A percentile compares a stretch with the other conserved stretches of the same genome.
These are phyloP conservation scores for Apophysomyces trapeziformis DNA, from an alignment of 371 early-diverging fungal species.

Conservation along the genomic window DNA sequence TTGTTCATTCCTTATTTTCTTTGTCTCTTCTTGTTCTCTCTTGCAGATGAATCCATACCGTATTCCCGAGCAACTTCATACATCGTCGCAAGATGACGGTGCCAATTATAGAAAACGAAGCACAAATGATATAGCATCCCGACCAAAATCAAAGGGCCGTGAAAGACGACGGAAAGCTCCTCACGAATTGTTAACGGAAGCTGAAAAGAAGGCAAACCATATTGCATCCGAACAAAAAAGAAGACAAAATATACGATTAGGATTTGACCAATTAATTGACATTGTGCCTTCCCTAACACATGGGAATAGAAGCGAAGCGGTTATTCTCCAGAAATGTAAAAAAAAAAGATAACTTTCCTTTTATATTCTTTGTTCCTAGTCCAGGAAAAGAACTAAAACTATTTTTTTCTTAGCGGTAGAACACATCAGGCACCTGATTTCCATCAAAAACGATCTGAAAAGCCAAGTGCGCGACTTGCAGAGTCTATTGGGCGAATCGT, in stretches of 20 bases:
- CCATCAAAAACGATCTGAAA: slow-evolving; percentile 40
- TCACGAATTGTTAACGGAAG: slow-evolving; percentile 79
- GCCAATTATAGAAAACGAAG: not conserved
- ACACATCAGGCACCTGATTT: slow-evolving; percentile 37
- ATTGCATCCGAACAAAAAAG: slow-evolving; percentile 91
- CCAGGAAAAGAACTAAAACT: not conserved
- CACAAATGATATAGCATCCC: not conserved
- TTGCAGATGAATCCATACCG: not conserved
- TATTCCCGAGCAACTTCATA: not conserved
- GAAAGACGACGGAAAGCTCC: slow-evolving; percentile 34
- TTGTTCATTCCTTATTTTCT: slow-evolving; percentile 6
- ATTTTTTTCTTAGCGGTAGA: slow-evolving; percentile 26
- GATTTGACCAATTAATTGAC: slow-evolving; percentile 78
- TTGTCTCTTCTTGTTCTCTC: slow-evolving; percentile 2
- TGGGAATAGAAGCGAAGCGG: slow-evolving; percentile 57
- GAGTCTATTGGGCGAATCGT: slow-evolving; percentile 34
- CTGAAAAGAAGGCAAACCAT: slow-evolving; percentile 91
- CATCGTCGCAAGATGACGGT: not conserved
- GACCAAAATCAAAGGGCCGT: slow-evolving; percentile 10
- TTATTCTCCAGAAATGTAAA: slow-evolving; percentile 57
- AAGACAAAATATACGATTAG: slow-evolving; percentile 77
- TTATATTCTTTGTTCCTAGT: not conserved
- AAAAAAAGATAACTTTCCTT: not conserved
- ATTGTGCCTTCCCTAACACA: slow-evolving; percentile 73
- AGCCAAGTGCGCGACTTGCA: slow-evolving; percentile 37